Evolutionary conservation across 257 asterid species (phyloP), one percentile per base, ranked within the genome.

Genomic region (Phtheirospermum japonicum): DNA sequence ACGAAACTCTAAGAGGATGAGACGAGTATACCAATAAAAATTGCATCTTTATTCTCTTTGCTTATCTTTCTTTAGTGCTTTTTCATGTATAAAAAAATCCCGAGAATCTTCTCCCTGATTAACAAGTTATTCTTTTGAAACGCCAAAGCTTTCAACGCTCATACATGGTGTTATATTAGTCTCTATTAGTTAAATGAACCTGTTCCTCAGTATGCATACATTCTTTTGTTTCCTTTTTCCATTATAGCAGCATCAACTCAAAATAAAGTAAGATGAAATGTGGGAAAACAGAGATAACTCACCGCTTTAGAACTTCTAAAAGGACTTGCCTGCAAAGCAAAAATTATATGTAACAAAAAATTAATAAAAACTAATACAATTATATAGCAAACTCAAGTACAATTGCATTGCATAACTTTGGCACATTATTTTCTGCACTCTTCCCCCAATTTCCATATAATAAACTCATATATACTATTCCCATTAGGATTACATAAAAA

Each of bases 261-360:
- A 19, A 9, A 19, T 40, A n/a, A 61, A 33, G 14, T 13, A 45
- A 17, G 4, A 18, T 3, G 1, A 23, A 23, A 23, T 23, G 28
- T 3, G 14, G 12, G 50, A 40, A 30, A 32, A 33, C 12, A 31
- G 46, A 31, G 36, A 69, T 23, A 50, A 49, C 83, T 75, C 67
- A 88, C 95, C 85, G 57, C 75, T 69, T 80, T 68, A 60, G 84
- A 66, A 69, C 75, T 71, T 67, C 64, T 69, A 58, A 17, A 68
- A 66, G 78, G 69, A 75, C 80, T 59, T 69, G 62, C 84, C 95
- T 84, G 89, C 78, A 76, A 40, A 63, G 43, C 52, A 13, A 74
- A 23, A 23, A 23, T 23, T 23, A 23, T 23, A 23, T 23, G 1
- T 23, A 23, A 23, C 28, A 23, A 23, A 67, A 66, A 42, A 63